These are phyloP conservation scores for Cubamyces lactineus DNA, from an alignment of 768 basidiomycete genomes.

Conservation along the genomic window DNA sequence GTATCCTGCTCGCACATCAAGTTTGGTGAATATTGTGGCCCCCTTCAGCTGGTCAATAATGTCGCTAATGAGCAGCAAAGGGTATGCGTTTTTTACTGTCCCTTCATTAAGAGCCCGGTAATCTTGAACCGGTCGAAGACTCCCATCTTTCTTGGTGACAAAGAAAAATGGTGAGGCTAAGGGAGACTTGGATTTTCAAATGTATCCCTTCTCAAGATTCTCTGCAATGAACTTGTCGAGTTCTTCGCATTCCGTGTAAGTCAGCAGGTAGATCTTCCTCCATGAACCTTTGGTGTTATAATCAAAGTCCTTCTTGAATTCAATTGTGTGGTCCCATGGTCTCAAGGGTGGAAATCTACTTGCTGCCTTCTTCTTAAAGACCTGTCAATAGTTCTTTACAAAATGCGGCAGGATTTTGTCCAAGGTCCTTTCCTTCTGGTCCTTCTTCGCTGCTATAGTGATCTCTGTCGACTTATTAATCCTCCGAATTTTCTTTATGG, in stretches of 20 bases:
- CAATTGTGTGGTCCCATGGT: neutral
- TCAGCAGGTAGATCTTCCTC: neutral
- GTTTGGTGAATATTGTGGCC: slow-evolving; percentile 32
- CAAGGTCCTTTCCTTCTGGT: too few species aligned
- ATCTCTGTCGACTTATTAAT: neutral
- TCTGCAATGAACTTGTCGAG: slow-evolving; percentile 27
- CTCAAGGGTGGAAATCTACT: neutral
- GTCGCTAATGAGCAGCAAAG: slow-evolving; percentile 37
- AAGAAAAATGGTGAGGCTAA: slow-evolving; percentile 35
- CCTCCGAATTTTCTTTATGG: too few species aligned
- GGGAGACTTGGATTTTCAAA: slow-evolving; percentile 23
- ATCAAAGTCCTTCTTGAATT: neutral
- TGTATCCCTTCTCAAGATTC: slow-evolving; percentile 24
- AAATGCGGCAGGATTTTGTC: neutral
- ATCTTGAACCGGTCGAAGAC: slow-evolving; percentile 28
- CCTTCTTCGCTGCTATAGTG: neutral
- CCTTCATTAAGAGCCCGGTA: slow-evolving; percentile 38
- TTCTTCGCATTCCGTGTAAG: slow-evolving; percentile 3
- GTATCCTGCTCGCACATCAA: slow-evolving; percentile 39
- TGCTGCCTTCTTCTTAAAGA: neutral
- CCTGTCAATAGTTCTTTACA: neutral
- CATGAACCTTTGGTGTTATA: too few species aligned
- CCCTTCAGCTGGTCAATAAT: slow-evolving; percentile 29
- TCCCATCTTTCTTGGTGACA: slow-evolving; percentile 34
- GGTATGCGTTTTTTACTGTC: slow-evolving; percentile 38